Base-by-base conservation (phyloP, 2,329 filamentous ascomycete genomes). In the Colletotrichum echinochloae region DNA sequence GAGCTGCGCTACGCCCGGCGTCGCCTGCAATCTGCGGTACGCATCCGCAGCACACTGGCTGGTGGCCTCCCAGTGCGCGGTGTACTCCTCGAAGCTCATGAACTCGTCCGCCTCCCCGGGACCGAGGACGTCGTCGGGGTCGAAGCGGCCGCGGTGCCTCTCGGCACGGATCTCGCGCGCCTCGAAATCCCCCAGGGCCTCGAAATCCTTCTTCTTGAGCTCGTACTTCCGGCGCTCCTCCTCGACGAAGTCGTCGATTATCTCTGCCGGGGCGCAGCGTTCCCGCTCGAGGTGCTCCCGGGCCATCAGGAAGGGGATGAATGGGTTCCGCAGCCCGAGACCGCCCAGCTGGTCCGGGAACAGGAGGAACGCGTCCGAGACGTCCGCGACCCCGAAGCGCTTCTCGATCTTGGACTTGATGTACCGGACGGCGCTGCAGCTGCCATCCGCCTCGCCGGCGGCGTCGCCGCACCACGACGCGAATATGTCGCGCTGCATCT, bases 351-450 rank as follows among this genome's bases (percentile, higher is more conserved):
- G 76, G 41, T 82, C 79, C 0, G 84, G 84, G 33, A 86, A 77
- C 73, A 83, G 84, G 73, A 87, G 80, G 74, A 86, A 85, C 72
- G 74, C 81, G 64, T 86, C 83, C 1, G 84, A 82, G 14, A 86
- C 73, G 46, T 81, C 76, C 5, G 76, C 64, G 2, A 80, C 76
- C 1, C 74, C 77, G 63, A 84, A 83, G 5, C 81, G 80, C 39
- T 74, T 71, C 37, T 74, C 35, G 49, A 80, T 79, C 69, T 76
- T 78, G 1, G 59, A 55, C 56, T 78, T 79, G 26, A 81, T 65
- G 60, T 80, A 75, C 11, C 75, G 67, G 20, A 77, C 76, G 5
- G 79, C 78, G 55, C 74, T 79, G 20, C 20, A 35, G 3, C 16
- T 12, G 1, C 20, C 28, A 7, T 1, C 16, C 18, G 12, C 4